These are phyloP conservation scores for Erythrobasidium yunnanense DNA, from an alignment of 768 basidiomycete genomes.

Conservation along the genomic window DNA sequence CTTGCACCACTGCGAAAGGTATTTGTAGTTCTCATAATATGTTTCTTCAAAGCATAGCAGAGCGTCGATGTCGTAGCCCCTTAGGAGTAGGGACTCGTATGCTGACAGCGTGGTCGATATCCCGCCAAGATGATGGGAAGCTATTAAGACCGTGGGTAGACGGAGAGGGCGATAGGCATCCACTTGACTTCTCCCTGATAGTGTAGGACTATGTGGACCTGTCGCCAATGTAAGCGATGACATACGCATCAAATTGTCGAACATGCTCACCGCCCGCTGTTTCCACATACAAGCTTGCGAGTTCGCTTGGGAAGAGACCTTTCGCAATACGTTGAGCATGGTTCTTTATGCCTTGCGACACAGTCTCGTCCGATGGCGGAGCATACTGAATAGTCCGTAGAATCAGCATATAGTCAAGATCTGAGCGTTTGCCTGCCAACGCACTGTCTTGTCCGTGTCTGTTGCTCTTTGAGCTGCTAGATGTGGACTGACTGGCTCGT, in stretches of 20 bases:
- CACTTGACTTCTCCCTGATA: slow-evolving; percentile 69
- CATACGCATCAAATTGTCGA: neutral
- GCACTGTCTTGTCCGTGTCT: neutral
- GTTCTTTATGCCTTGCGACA: slow-evolving; percentile 32
- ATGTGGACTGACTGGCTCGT: slow-evolving; percentile 87
- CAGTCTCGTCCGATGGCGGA: slow-evolving; percentile 38
- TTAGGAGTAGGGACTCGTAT: slow-evolving; percentile 78
- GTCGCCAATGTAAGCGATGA: slow-evolving; percentile 2
- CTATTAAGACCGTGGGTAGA: slow-evolving; percentile 75
- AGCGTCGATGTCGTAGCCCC: slow-evolving; percentile 78
- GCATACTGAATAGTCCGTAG: slow-evolving; percentile 18
- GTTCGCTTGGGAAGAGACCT: slow-evolving; percentile 2
- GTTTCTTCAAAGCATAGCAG: slow-evolving; percentile 71
- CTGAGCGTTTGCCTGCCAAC: neutral
- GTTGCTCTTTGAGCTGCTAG: slow-evolving; percentile 53
- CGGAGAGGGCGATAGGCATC: slow-evolving; percentile 77
- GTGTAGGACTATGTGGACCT: slow-evolving; percentile 86
- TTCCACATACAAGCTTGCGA: slow-evolving; percentile 64
- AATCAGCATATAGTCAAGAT: neutral
- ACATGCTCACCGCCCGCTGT: slow-evolving; percentile 76
- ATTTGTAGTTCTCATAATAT: slow-evolving; percentile 80
- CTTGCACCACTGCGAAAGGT: slow-evolving; percentile 64
- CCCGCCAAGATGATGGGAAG: slow-evolving; percentile 79
- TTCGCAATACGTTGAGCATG: slow-evolving; percentile 53
- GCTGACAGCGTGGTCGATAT: slow-evolving; percentile 86